These are phyloP conservation scores for Metschnikowia orientalis DNA, from an alignment of 805 yeast genomes.

Conservation along the genomic window DNA sequence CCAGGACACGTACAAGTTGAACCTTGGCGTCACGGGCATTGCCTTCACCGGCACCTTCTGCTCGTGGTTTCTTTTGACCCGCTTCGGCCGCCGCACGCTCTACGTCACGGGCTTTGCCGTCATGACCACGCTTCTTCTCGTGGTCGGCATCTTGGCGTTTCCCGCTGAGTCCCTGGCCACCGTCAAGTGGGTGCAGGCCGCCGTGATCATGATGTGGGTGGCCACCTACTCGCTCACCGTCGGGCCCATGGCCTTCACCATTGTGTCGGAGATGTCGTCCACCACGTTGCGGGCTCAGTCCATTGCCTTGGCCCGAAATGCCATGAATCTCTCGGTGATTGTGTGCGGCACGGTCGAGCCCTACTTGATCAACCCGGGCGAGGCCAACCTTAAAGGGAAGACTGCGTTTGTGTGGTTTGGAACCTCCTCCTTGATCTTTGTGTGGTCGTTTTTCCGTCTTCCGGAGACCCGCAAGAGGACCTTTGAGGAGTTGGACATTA, in stretches of 20 bases:
- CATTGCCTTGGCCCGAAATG: conserved; percentile 10
- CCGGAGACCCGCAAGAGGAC: conserved; percentile 11
- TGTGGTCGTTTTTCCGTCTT: conserved; percentile 27
- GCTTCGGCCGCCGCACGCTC: conserved; percentile 9
- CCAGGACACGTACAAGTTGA: conserved; percentile 10
- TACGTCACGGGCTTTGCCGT: conserved; percentile 6
- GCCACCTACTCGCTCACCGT: conserved; percentile 10
- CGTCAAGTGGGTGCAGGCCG: conserved; percentile 25
- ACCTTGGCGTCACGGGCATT: conserved; percentile 11
- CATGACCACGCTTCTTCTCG: conserved; percentile 5
- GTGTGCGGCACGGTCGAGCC: conserved; percentile 11
- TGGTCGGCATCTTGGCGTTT: conserved; percentile 10
- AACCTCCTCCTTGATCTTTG: conserved; percentile 17
- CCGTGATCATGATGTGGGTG: conserved; percentile 15
- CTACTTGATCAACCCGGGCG: conserved; percentile 9
- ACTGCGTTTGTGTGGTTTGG: conserved; percentile 13
- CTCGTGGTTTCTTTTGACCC: conserved; percentile 10
- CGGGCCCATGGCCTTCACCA: conserved; percentile 13
- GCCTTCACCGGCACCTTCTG: conserved; percentile 10
- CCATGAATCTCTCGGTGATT: conserved; percentile 9
- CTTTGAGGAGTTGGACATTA: conserved; percentile 11
- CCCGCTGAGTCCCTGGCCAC: conserved; percentile 17
- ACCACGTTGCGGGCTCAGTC: conserved; percentile 13
- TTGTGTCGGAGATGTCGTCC: conserved; percentile 11
- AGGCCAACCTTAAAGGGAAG: conserved; percentile 13